Conservation (phyloP, 768 basidiomycete species). For the Suillus weaverae region DNA sequence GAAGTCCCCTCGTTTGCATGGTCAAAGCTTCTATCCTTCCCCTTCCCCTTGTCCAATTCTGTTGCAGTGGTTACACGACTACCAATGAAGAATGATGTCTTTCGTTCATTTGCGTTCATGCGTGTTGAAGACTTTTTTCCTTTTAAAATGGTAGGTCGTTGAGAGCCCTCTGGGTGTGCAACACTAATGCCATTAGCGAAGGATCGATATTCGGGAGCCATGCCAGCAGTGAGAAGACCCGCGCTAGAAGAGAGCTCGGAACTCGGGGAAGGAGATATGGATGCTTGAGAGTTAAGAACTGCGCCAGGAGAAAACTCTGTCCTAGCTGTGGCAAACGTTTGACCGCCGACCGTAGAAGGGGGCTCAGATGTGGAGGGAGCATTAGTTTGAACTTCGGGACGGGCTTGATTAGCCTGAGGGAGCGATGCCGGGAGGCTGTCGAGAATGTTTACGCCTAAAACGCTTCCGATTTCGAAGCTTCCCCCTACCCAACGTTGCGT, state of each 20-base stretch:
- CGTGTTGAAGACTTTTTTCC: not conserved
- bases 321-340: not conserved
- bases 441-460: conserved; percentile 68
- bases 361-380: not conserved
- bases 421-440: conserved; percentile 19
- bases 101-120: not conserved
- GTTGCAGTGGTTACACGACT: not conserved
- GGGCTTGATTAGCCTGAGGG: not conserved
- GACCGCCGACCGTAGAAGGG: conserved; percentile 11
- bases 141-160: conserved; percentile 27
- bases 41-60: conserved; percentile 21
- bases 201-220: conserved; percentile 13
- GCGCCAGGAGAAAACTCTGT: not conserved
- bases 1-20: conserved; percentile 12
- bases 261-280: not conserved
- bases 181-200: conserved; percentile 6
- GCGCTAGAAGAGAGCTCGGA: conserved; percentile 22
- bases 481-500: conserved; percentile 61
- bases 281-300: not conserved
- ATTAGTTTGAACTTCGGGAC: conserved; percentile 1
- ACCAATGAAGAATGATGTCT: not conserved
- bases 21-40: conserved; percentile 24
- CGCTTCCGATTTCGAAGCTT: conserved; percentile 76
- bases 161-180: conserved; percentile 12
- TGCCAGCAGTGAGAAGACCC: conserved; percentile 19